phyloP scores from a whole-genome alignment of 495 filamentous ascomycete genomes.

The Daldinia decipiens region DNA sequence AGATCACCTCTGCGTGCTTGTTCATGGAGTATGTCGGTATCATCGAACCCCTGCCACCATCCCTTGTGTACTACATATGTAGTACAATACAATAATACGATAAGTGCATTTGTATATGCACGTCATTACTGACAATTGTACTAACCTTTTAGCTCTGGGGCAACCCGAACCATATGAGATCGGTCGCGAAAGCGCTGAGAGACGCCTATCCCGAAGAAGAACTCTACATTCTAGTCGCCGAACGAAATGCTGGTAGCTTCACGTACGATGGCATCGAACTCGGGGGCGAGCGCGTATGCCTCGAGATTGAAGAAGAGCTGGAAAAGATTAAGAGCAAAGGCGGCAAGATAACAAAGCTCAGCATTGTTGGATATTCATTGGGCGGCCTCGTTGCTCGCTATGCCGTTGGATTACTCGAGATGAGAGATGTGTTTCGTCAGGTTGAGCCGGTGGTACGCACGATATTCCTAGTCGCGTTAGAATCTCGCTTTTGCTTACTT shows the following conservation, averaged over 20 bases:
- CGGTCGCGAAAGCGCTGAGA: slow-evolving; percentile 73
- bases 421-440: slow-evolving; percentile 79
- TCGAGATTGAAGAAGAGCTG: slow-evolving; percentile 87
- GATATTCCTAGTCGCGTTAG: not conserved
- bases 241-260: slow-evolving; percentile 81
- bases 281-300: slow-evolving; percentile 86
- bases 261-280: slow-evolving; percentile 96
- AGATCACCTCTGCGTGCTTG: slow-evolving; percentile 90
- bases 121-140: slow-evolving; percentile 38
- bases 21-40: slow-evolving; percentile 78
- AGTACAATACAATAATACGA: not conserved
- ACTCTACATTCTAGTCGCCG: slow-evolving; percentile 78
- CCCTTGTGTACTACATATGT: slow-evolving; percentile 2
- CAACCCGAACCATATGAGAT: slow-evolving; percentile 83
- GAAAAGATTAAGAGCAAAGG: slow-evolving; percentile 71
- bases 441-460: slow-evolving; percentile 76
- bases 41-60: slow-evolving; percentile 28
- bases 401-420: slow-evolving; percentile 83
- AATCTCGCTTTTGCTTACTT: slow-evolving; percentile 29
- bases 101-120: slow-evolving; percentile 10
- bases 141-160: slow-evolving; percentile 77
- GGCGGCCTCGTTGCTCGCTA: slow-evolving; percentile 90
- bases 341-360: slow-evolving; percentile 79
- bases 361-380: slow-evolving; percentile 88
- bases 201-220: slow-evolving; percentile 69